These are phyloP conservation scores for Larix kaempferi DNA, from an alignment of 75 land plant genomes.

Conservation along the genomic window DNA sequence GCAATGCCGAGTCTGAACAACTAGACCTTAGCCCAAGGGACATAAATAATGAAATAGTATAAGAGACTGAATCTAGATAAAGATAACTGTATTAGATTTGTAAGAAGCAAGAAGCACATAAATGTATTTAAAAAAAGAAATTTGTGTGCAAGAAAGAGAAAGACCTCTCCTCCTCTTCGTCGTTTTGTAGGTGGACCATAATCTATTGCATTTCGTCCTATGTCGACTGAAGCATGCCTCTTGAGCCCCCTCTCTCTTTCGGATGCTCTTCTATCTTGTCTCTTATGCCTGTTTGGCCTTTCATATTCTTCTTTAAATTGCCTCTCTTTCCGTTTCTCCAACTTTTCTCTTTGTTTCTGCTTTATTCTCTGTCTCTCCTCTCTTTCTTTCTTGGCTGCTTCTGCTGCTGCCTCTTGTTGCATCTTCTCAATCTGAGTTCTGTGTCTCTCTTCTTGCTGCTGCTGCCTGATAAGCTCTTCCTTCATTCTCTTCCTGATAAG, in stretches of 20 bases:
- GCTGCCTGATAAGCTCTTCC: conserved; percentile 31
- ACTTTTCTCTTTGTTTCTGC: conserved; percentile 38
- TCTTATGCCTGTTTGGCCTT: conserved; percentile 27
- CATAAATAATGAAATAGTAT: neutral
- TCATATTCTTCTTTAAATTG: conserved; percentile 37
- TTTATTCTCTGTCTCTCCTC: conserved; percentile 24
- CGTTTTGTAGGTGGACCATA: conserved; percentile 49
- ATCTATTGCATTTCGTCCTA: conserved; percentile 34
- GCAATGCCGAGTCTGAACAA: too few relatives aligned
- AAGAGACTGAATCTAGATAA: neutral
- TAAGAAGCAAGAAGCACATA: neutral
- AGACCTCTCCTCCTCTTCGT: conserved; percentile 85
- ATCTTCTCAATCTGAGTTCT: conserved; percentile 26
- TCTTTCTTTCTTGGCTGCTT: conserved; percentile 28
- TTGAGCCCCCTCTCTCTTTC: conserved; percentile 44
- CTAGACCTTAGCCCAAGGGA: too few relatives aligned
- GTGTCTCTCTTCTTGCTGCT: conserved; percentile 19
- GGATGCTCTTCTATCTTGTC: conserved; percentile 39
- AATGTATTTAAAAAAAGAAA: neutral
- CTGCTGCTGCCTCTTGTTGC: conserved; percentile 23
- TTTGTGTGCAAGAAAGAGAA: neutral
- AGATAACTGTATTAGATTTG: neutral
- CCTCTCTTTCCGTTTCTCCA: conserved; percentile 50
- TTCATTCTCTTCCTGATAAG: conserved; percentile 10
- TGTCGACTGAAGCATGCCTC: conserved; percentile 30